Evolutionary conservation across 2,329 filamentous ascomycete species (phyloP).

Genomic region (Trichophyton mentagrophytes): DNA sequence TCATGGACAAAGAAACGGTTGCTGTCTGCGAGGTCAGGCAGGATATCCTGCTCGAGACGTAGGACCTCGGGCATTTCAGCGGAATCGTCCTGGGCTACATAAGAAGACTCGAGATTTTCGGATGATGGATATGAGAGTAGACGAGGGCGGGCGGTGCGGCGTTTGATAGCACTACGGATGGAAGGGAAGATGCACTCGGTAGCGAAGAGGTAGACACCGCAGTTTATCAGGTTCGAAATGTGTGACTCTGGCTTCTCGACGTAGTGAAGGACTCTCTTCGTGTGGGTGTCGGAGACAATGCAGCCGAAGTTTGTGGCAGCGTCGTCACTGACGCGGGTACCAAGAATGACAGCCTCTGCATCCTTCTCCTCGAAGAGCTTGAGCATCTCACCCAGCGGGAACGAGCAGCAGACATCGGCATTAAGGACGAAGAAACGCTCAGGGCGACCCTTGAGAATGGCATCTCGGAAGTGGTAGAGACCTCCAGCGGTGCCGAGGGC

Average conservation of each 20-base stretch:
- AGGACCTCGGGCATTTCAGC: conserved; percentile 72
- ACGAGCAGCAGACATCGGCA: conserved; percentile 96
- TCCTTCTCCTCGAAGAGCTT: conserved; percentile 88
- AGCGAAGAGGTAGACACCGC: conserved; percentile 93
- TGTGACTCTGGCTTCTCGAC: conserved; percentile 97
- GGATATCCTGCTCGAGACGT: conserved; percentile 90
- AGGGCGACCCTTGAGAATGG: conserved; percentile 87
- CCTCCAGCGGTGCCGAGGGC: conserved; percentile 90
- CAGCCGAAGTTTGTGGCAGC: conserved; percentile 94
- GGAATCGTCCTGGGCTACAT: conserved; percentile 57
- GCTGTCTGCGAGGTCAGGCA: conserved; percentile 88
- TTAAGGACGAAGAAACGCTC: conserved; percentile 96
- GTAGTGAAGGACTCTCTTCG: conserved; percentile 91
- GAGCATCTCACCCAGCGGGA: conserved; percentile 92
- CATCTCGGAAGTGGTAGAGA: conserved; percentile 97
- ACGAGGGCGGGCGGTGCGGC: conserved; percentile 78
- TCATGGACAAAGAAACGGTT: conserved; percentile 98
- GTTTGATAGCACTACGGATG: conserved; percentile 89
- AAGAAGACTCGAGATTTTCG: conserved; percentile 70
- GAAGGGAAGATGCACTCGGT: conserved; percentile 94
- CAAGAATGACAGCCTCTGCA: conserved; percentile 90
- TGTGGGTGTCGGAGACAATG: conserved; percentile 89
- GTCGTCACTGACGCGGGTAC: conserved; percentile 80
- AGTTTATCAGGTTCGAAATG: conserved; percentile 98
- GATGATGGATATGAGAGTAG: conserved; percentile 91